Percentiles rank a stretch among this genome's conserved stretches.
Conservation (phyloP, 176 grass and related monocot genomes). For the Phoenix roebelenii region DNA sequence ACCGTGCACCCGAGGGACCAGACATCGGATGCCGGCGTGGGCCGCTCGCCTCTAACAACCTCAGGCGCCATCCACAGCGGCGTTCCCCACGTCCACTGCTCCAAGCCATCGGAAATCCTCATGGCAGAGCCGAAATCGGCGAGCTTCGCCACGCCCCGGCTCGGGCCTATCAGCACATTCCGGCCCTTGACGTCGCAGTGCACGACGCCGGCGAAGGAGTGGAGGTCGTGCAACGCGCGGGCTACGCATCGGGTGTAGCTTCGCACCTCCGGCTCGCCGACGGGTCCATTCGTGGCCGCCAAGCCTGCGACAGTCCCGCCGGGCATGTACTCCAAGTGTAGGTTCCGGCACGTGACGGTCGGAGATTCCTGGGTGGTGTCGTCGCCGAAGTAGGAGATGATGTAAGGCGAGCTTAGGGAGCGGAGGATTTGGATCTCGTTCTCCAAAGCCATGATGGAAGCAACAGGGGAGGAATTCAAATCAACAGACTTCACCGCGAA, state of each 20-base stretch:
- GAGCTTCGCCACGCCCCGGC: conserved; percentile 6
- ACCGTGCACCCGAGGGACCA: conserved; percentile 23
- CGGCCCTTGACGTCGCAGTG: conserved; percentile 24
- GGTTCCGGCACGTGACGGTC: neutral
- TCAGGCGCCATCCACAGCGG: conserved; percentile 21
- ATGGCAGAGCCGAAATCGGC: conserved; percentile 9
- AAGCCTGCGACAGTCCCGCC: conserved; percentile 6
- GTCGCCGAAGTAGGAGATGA: conserved; percentile 13
- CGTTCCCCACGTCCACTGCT: conserved; percentile 2
- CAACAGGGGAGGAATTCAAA: conserved; percentile 1
- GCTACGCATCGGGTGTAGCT: conserved; percentile 1
- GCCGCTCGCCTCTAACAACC: conserved; percentile 11
- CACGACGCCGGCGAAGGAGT: conserved; percentile 13
- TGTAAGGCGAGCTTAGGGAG: conserved; percentile 4
- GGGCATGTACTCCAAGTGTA: conserved; percentile 18
- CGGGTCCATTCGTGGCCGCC: neutral
- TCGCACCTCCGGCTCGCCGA: conserved; percentile 4
- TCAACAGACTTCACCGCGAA: conserved; percentile 15
- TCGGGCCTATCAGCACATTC: conserved; percentile 7
- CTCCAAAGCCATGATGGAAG: neutral
- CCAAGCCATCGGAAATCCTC: neutral
- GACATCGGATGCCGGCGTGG: conserved; percentile 12
- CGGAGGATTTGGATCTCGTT: conserved; percentile 11
- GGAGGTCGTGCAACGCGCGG: conserved; percentile 6
- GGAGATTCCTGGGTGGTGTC: neutral